Base-by-base conservation (phyloP, 78 protist genomes). In the Dictyostelium citrinum region DNA sequence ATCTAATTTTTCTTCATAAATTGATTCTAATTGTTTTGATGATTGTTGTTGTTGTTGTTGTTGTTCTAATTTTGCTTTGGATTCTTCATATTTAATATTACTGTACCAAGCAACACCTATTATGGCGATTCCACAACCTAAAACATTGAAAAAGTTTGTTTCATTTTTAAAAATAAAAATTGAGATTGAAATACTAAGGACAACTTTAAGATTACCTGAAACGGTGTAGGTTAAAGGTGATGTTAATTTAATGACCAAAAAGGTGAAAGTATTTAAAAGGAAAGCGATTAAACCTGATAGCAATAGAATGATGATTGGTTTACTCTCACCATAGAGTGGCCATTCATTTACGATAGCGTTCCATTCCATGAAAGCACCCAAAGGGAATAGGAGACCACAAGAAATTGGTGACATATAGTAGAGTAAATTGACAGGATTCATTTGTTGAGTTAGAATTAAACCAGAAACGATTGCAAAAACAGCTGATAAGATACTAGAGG, bases 151-250 rank as follows among this genome's bases (percentile, higher is more conserved):
- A 41, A 83, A 81, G 39, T 45, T 61, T 22, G 94, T 80, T 29
- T 58, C 83, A 64, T 95, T 95, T 35, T 81, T 72, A 41, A 95
- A 95, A 14, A 95, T 46, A 2, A 92, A 8, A 8, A 95, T 60
- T 14, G 97, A 95, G 33, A 95, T 77, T 39, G 82, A 58, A 5
- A 95, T 95, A 9, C 82, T 51, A 12, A 95, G 39, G 1, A 95
- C 92, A 9, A 95, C 97, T 71, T 95, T 95, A 10, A 90, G 90
- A 76, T 95, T 95, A 24, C 97, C 97, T 20, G 91, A 82, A 9
- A 95, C 97, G 3, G 90, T 85, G 68, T 86, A 78, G 41, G 90
- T 93, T 20, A 95, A 80, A 17, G 97, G 84, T 5, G 97, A 95
- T 0, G 97, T 95, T 55, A 33, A 79, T 31, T 94, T 93, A 10